A percentile compares a stretch with the other conserved stretches of the same genome.
Evolutionary conservation across 1,284 basidiomycete species (phyloP).

Genomic region (Cutaneotrichosporon sp.): DNA sequence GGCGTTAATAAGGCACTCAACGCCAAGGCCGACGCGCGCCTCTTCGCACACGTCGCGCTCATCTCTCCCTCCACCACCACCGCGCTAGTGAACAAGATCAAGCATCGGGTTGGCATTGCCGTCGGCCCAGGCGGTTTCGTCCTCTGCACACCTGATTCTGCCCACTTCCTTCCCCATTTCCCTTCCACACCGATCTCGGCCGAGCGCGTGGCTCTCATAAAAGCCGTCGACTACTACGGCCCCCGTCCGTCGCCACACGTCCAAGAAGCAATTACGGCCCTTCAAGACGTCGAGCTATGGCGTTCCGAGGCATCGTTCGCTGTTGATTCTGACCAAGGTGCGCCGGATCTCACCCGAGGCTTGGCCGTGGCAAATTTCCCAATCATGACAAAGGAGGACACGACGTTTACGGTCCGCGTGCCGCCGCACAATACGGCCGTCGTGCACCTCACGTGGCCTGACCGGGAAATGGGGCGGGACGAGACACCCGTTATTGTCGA

Average conservation of each 20-base stretch:
- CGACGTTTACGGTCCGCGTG: not conserved
- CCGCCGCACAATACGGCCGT: not conserved
- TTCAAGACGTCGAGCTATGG: not conserved
- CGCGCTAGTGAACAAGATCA: not conserved
- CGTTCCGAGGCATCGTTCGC: not conserved
- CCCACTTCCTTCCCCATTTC: constrained; percentile 1
- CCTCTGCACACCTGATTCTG: not conserved
- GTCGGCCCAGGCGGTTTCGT: constrained; percentile 1
- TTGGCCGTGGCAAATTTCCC: not conserved
- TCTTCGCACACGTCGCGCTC: constrained; percentile 3
- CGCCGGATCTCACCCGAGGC: not conserved
- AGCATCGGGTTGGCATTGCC: constrained; percentile 1
- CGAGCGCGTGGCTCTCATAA: not conserved
- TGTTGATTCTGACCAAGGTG: not conserved
- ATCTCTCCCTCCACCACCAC: not conserved
- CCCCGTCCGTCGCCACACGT: not conserved
- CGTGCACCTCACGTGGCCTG: constrained; percentile 1
- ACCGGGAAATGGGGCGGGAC: not conserved
- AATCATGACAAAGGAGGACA: not conserved
- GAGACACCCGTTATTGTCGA: constrained; percentile 4
- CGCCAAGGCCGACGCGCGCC: not conserved
- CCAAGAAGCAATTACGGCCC: not conserved
- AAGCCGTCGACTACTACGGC: constrained; percentile 5
- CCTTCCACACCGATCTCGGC: not conserved
- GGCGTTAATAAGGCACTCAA: not conserved